Conservation (phyloP, 768 basidiomycete genomes). For the Rhizopogon roseolus region DNA sequence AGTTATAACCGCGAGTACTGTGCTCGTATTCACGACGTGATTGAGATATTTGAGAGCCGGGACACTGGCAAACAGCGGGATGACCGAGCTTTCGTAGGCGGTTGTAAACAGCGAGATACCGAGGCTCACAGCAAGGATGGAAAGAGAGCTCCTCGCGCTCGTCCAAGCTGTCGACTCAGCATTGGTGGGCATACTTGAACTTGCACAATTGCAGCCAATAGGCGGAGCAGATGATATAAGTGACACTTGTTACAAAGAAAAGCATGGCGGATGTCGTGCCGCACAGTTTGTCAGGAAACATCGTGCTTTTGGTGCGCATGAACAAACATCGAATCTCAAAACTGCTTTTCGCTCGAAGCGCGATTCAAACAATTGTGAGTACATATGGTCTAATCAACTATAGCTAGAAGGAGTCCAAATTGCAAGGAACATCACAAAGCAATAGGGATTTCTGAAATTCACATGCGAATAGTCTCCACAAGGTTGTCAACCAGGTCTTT, state of each 20-base stretch:
- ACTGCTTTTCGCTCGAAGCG: background rate
- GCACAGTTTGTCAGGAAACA: too few relatives aligned
- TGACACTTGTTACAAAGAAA: too few relatives aligned
- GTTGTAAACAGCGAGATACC: slow-evolving; percentile 54
- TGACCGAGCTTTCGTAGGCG: slow-evolving; percentile 57
- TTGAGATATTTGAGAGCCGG: slow-evolving; percentile 49
- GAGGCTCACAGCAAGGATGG: slow-evolving; percentile 22
- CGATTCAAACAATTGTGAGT: background rate
- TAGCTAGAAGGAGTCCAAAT: background rate
- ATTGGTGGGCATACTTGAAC: slow-evolving; percentile 3
- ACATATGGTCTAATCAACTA: background rate
- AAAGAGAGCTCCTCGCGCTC: slow-evolving; percentile 13
- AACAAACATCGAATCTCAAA: too few relatives aligned
- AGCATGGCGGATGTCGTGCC: too few relatives aligned
- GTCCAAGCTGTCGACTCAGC: slow-evolving; percentile 7
- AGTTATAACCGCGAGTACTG: slow-evolving; percentile 28
- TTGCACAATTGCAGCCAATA: too few relatives aligned
- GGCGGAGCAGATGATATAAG: too few relatives aligned
- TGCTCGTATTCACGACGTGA: slow-evolving; percentile 32
- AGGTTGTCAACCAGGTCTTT: slow-evolving; percentile 47
- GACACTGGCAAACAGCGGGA: slow-evolving; percentile 63
- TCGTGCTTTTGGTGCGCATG: too few relatives aligned
- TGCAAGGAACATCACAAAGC: background rate
- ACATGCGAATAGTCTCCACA: slow-evolving; percentile 26
- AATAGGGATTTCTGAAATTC: slow-evolving; percentile 2